Conservation (phyloP, 257 asterid species). For the Solanum arcanum region DNA sequence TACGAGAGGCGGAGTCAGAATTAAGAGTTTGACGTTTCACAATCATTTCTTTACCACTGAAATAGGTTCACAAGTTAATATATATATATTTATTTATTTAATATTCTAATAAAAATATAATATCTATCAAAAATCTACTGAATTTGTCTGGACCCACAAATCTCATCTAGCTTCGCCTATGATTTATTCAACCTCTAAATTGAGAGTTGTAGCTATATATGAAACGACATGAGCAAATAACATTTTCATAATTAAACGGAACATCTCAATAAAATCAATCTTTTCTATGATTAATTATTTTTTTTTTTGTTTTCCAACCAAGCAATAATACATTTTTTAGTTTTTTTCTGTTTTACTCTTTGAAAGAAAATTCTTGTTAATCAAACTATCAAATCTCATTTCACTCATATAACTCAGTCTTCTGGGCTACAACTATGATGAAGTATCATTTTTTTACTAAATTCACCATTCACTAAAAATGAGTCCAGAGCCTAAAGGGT, state of each 20-base stretch:
- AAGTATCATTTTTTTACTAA: no score
- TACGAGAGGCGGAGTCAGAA: no score
- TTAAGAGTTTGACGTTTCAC: no score
- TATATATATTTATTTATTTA: no score
- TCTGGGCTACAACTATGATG: background rate
- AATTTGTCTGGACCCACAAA: no score
- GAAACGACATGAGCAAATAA: background rate
- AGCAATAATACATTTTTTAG: no score
- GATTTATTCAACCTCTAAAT: background rate
- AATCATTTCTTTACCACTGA: no score
- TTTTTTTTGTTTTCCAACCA: no score
- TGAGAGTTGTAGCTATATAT: background rate
- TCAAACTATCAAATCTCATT: background rate
- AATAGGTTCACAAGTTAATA: no score
- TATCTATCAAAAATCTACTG: no score
- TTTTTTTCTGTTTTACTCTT: background rate
- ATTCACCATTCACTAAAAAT: background rate
- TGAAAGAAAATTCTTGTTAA: background rate
- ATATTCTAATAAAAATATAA: no score
- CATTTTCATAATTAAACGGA: background rate
- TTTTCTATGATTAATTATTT: background rate
- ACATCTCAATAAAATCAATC: background rate
- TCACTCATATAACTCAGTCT: background rate
- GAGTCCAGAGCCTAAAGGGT: no score
- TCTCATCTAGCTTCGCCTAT: accelerated